These are phyloP conservation scores for Hypoxylon sp. DNA, from an alignment of 2,329 filamentous ascomycete genomes.

Conservation along the genomic window DNA sequence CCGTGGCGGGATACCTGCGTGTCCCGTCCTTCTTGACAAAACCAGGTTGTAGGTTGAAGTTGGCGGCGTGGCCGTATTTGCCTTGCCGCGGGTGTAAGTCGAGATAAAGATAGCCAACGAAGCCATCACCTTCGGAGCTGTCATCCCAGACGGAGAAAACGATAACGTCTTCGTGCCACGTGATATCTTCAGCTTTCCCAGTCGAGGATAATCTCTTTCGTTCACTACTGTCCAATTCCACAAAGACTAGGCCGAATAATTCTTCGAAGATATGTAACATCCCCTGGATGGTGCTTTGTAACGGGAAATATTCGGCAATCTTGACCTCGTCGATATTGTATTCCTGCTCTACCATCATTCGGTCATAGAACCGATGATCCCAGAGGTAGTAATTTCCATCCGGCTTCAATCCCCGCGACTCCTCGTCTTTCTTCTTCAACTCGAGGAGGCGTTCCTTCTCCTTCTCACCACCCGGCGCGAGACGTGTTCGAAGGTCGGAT, in stretches of 20 bases:
- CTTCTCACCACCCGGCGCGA: conserved; percentile 76
- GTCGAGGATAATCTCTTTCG: conserved; percentile 73
- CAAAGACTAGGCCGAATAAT: conserved; percentile 82
- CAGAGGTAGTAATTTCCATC: conserved; percentile 84
- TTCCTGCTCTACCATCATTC: conserved; percentile 83
- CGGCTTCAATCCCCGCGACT: conserved; percentile 67
- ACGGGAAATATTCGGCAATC: conserved; percentile 87
- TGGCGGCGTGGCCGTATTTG: conserved; percentile 88
- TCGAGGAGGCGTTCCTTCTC: conserved; percentile 78
- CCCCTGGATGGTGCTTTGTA: conserved; percentile 77
- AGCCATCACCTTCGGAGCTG: conserved; percentile 74
- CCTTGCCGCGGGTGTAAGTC: conserved; percentile 84
- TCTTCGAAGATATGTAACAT: conserved; percentile 89
- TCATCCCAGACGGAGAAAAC: conserved; percentile 88
- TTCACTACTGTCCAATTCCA: conserved; percentile 77
- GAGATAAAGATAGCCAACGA: conserved; percentile 86
- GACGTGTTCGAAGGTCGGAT: conserved; percentile 73
- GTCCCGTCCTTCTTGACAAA: conserved; percentile 75
- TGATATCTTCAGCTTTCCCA: conserved; percentile 76
- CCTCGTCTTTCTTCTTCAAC: conserved; percentile 78
- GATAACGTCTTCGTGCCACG: conserved; percentile 87
- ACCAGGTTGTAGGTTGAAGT: conserved; percentile 84
- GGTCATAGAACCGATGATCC: conserved; percentile 85
- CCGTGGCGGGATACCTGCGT: conserved; percentile 80
- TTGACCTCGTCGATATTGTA: conserved; percentile 83